These are phyloP conservation scores for Penicillium sp. DNA, from an alignment of 2,329 filamentous ascomycete genomes.

Conservation along the genomic window DNA sequence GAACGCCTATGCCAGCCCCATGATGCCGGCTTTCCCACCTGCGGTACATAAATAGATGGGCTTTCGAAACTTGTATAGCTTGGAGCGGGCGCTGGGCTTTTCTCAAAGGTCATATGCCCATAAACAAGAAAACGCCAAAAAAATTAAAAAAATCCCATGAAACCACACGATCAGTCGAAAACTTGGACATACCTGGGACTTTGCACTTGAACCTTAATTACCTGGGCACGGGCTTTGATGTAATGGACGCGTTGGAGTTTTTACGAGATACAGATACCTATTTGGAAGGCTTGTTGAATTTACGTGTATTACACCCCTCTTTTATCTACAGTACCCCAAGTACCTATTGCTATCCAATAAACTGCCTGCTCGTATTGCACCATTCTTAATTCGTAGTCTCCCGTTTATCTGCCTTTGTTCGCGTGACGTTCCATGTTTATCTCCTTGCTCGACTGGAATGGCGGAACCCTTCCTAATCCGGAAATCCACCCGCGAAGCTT, in stretches of 20 bases:
- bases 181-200: slow-evolving; percentile 11
- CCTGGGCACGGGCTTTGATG: slow-evolving; percentile 11
- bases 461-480: background rate
- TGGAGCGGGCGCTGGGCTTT: background rate
- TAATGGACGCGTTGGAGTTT: slow-evolving; percentile 12
- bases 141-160: slow-evolving; percentile 11
- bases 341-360: background rate
- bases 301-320: background rate
- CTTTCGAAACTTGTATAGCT: background rate
- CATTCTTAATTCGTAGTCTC: background rate
- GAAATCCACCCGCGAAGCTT: background rate
- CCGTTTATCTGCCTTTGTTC: background rate
- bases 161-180: slow-evolving; percentile 2
- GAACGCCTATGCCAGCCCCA: slow-evolving; percentile 66
- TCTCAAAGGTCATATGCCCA: background rate
- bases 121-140: background rate
- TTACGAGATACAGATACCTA: slow-evolving; percentile 23
- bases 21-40: slow-evolving; percentile 43
- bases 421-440: background rate
- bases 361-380: background rate
- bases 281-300: slow-evolving; percentile 10
- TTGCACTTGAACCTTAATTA: slow-evolving; percentile 7
- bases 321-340: background rate
- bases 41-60: slow-evolving; percentile 20
- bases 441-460: background rate